Conservation (phyloP, 805 yeast genomes). For the Saccharomycopsis sp. region DNA sequence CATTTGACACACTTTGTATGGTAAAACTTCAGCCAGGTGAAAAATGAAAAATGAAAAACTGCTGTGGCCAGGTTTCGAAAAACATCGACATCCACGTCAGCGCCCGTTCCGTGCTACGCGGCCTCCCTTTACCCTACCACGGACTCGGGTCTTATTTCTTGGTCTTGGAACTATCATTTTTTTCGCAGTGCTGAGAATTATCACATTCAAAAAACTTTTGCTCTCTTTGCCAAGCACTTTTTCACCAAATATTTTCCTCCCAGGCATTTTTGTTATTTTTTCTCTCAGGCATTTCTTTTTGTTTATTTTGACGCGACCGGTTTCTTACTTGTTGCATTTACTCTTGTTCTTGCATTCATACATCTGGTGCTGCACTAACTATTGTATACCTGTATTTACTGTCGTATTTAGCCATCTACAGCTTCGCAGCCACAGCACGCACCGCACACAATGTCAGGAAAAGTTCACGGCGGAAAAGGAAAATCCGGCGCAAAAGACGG, state of each 20-base stretch:
- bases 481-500: constrained; percentile 79
- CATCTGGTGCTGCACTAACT: too few species aligned
- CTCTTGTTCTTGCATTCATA: too few species aligned
- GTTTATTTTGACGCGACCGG: background rate
- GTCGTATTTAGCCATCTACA: constrained; percentile 1
- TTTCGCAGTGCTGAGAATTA: background rate
- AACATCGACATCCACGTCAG: too few species aligned
- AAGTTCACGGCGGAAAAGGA: constrained; percentile 96
- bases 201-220: too few species aligned
- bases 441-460: constrained; percentile 67
- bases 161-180: too few species aligned
- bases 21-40: too few species aligned
- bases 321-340: too few species aligned
- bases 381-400: constrained; percentile 3
- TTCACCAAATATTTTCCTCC: too few species aligned
- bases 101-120: background rate
- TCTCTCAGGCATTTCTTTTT: background rate
- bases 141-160: background rate
- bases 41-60: too few species aligned
- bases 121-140: background rate
- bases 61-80: background rate
- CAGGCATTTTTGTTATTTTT: background rate
- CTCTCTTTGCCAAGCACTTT: too few species aligned
- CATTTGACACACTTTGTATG: too few species aligned
- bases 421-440: constrained; percentile 1